Evolutionary conservation across 768 basidiomycete species (phyloP), one percentile per base, ranked within the genome.

Genomic region (Exidia glandulosa): DNA sequence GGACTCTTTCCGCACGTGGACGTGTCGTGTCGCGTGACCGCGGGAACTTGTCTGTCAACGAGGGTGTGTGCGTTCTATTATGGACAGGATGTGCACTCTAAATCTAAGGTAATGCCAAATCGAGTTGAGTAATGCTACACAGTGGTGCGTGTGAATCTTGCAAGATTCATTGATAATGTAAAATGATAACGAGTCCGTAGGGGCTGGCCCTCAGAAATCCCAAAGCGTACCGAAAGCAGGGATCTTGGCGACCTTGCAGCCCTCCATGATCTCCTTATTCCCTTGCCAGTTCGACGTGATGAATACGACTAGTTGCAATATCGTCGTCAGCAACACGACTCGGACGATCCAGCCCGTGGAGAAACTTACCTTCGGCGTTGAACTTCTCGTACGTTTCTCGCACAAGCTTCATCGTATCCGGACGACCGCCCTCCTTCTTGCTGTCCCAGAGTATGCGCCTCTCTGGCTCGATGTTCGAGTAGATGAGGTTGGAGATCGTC

Each of bases 271-370:
- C 66, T 76, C 75, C 31, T 68, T 68, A 66, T 77, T 75, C 2
- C 76, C 76, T 25, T 65, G 65, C 56, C 66, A 73, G 61, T 76
- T 76, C 14, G 75, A 76, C 2, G 76, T 77, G 61, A 77, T 76
- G 65, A 77, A 73, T 5, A 77, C 73, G 34, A 76, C 76, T 68
- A n/a, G n/a, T n/a, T n/a, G 65, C 41, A 27, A 31, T 19, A 16
- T 33, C n/a, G n/a, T n/a, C n/a, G n/a, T n/a, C n/a, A n/a, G n/a
- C n/a, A n/a, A 16, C 7, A 55, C 2, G 27, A 34, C 32, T 60
- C 41, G 10, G n/a, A 23, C 16, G 31, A 25, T 16, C 19, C 3
- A 7, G 10, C 16, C 6, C 16, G 1, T n/a, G 25, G 23, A 29
- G 5, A 23, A 30, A 55, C 36, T n/a, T 6, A 67, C 67, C 68